Evolutionary conservation across 1,139 yeast species (phyloP).

Genomic region (Debaryomycetaceae sp.): DNA sequence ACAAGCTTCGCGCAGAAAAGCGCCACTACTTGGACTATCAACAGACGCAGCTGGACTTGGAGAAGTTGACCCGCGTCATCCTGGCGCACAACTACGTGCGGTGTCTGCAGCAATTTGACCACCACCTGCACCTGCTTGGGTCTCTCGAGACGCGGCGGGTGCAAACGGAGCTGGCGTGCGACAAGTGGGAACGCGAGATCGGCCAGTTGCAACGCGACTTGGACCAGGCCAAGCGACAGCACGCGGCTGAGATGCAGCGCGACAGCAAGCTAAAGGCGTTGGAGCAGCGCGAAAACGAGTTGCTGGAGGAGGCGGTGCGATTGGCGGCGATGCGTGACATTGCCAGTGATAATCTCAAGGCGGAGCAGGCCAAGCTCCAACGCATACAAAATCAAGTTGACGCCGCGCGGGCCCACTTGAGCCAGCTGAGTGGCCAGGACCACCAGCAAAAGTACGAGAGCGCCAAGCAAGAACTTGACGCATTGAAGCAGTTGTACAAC

Average conservation of each 20-base stretch:
- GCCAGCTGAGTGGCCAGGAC: too few relatives aligned
- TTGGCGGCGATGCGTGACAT: constrained; percentile 60
- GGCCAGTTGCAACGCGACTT: constrained; percentile 59
- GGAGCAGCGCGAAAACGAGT: constrained; percentile 54
- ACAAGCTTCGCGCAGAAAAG: constrained; percentile 75
- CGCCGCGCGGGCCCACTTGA: constrained; percentile 23
- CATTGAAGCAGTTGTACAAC: constrained; percentile 46
- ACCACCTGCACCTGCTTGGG: constrained; percentile 34
- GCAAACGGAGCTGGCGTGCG: constrained; percentile 33
- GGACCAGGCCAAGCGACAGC: constrained; percentile 46
- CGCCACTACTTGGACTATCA: constrained; percentile 81
- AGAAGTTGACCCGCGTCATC: constrained; percentile 66
- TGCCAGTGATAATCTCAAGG: constrained; percentile 47
- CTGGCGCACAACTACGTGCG: constrained; percentile 70
- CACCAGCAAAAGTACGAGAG: too few relatives aligned
- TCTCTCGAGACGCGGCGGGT: constrained; percentile 34
- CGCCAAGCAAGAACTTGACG: constrained; percentile 39
- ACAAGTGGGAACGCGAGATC: constrained; percentile 52
- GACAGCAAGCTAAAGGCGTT: constrained; percentile 61
- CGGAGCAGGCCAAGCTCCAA: constrained; percentile 31
- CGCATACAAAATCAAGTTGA: constrained; percentile 21
- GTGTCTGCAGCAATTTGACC: constrained; percentile 36
- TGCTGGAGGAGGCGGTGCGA: constrained; percentile 66
- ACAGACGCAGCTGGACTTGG: constrained; percentile 77
- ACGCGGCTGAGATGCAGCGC: constrained; percentile 57